Evolutionary conservation across 192 early-diverging fungal species (phyloP).

Genomic region (Coemansia sp.): DNA sequence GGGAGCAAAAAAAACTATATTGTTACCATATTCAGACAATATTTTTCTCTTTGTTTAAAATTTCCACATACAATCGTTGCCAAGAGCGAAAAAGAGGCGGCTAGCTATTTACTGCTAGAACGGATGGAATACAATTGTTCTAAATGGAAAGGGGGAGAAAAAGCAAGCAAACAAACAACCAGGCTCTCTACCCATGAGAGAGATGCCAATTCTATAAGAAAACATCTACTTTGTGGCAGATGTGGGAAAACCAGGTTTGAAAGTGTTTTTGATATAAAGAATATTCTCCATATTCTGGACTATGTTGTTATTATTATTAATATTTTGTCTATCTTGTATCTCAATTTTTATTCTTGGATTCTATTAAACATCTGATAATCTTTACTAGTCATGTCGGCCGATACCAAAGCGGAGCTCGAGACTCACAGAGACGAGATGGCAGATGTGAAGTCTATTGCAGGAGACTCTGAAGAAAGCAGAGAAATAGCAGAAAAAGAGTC

Average conservation of each 20-base stretch:
- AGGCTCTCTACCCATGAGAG: no score
- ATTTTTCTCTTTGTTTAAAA: neutral
- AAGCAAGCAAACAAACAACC: neutral
- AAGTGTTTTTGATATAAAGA: neutral
- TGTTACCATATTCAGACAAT: no score
- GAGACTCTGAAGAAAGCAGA: neutral
- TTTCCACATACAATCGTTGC: neutral
- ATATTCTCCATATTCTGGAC: no score
- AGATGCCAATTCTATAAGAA: no score
- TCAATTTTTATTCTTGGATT: neutral
- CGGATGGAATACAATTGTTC: neutral
- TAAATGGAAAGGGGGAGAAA: neutral
- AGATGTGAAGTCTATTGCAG: neutral
- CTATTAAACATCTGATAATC: neutral
- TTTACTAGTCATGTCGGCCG: neutral
- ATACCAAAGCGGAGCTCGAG: neutral
- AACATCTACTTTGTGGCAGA: no score
- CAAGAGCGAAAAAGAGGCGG: conserved; percentile 1
- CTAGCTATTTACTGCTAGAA: conserved; percentile 1
- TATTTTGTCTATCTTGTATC: no score
- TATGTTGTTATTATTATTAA: no score
- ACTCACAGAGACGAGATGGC: neutral
- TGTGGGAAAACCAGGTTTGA: no score
- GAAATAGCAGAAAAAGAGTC: neutral
- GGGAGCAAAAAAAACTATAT: no score